Evolutionary conservation across 2,329 filamentous ascomycete genomes (phyloP).

Genomic region (Dothistroma pini): DNA sequence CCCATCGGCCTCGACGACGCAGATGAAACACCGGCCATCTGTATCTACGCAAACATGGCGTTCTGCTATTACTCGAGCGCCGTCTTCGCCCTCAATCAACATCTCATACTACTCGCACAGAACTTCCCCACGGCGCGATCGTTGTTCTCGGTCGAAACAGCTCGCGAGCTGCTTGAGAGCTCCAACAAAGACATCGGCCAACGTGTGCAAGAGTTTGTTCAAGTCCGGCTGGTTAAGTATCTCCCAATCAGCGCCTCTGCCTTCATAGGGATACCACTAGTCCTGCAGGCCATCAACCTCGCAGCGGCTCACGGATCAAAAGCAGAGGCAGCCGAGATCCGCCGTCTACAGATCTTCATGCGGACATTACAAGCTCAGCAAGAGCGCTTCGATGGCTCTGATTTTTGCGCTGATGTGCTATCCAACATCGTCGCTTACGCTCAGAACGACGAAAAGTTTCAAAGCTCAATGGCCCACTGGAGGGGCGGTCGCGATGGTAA

Average conservation of each 20-base stretch:
- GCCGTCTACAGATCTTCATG: constrained; percentile 13
- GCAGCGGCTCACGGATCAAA: constrained; percentile 6
- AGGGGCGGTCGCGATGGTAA: not conserved
- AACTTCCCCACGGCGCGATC: constrained; percentile 3
- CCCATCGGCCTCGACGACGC: constrained; percentile 9
- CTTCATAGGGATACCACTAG: constrained; percentile 8
- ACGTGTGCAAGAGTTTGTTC: constrained; percentile 11
- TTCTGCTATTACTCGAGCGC: constrained; percentile 11
- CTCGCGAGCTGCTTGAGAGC: constrained; percentile 2
- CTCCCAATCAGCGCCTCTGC: constrained; percentile 13
- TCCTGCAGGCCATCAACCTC: constrained; percentile 13
- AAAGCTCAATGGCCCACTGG: constrained; percentile 8
- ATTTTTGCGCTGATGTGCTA: constrained; percentile 11
- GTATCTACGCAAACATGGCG: constrained; percentile 14
- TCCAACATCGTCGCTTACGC: constrained; percentile 12
- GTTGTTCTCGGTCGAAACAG: constrained; percentile 7
- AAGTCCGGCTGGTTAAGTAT: constrained; percentile 7
- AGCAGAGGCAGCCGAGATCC: constrained; percentile 7
- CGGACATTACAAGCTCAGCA: constrained; percentile 9
- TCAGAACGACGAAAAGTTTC: constrained; percentile 8
- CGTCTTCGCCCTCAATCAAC: constrained; percentile 8
- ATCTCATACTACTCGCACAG: constrained; percentile 8
- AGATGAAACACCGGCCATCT: constrained; percentile 10
- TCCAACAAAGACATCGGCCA: constrained; percentile 6
- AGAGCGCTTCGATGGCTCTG: constrained; percentile 12